Percentiles rank a stretch among this genome's conserved stretches.
Conservation (phyloP, 202 grass and related monocot species). For the Thinopyrum obtusiflorum region DNA sequence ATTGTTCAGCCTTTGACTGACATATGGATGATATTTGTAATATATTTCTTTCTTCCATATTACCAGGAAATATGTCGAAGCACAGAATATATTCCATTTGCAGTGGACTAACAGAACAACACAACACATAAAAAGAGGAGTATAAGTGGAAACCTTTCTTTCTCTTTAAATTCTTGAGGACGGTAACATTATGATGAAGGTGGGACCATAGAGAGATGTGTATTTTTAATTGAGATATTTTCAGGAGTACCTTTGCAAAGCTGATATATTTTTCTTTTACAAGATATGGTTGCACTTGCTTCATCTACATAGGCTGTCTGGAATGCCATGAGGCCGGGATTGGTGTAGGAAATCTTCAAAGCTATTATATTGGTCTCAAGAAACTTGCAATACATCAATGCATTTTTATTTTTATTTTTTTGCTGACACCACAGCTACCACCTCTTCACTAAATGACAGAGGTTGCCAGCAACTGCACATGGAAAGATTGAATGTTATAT, state of each 20-base stretch:
- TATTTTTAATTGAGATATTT: background rate
- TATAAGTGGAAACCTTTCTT: no score
- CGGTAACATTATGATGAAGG: background rate
- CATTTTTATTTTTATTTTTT: background rate
- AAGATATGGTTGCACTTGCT: conserved; percentile 95
- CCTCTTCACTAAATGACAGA: background rate
- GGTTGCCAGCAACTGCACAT: no score
- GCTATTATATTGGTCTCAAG: background rate
- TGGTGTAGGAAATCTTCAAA: conserved; percentile 5
- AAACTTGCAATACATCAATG: background rate
- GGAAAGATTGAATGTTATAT: no score
- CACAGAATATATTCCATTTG: no score
- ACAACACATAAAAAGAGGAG: no score
- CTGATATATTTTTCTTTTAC: conserved; percentile 27
- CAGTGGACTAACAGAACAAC: no score
- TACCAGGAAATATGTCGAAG: no score
- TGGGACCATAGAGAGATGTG: background rate
- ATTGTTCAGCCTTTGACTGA: no score
- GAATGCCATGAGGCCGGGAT: conserved; percentile 79
- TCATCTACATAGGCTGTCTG: conserved; percentile 76
- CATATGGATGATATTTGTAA: no score
- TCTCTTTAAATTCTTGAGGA: background rate
- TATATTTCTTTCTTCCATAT: no score
- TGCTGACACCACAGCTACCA: background rate
- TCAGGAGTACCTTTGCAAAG: background rate